Base-by-base conservation (phyloP, 257 asterid species). In the Euphrasia confusa region DNA sequence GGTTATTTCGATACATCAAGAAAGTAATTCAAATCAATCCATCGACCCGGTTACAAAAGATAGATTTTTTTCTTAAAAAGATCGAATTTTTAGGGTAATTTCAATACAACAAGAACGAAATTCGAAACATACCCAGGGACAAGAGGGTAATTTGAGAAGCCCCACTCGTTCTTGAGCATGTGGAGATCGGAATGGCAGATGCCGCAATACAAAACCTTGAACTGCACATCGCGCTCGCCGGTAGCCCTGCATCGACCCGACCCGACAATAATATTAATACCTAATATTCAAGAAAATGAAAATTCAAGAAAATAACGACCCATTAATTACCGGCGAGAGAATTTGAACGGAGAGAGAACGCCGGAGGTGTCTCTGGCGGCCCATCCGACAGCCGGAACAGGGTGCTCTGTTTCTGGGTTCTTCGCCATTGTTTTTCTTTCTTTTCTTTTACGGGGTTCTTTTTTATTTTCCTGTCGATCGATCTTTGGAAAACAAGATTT, bases 331-430 rank as follows among this genome's bases (percentile, higher is more conserved):
- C 89, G 82, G 68, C 85, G 82, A 52, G 81, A 74, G 73, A 84
- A 82, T 56, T 70, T 58, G 70, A 80, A 80, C 24, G 89, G 84
- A 2, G 82, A 69, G 28, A 82, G 71, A 37, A 72, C 54, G 15
- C 94, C 87, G 40, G 89, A 85, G 64, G 74, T 8, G 59, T 82
- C 94, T 4, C 49, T 76, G 13, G 94, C 85, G 37, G 89, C 89
- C 81, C 76, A 82, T 12, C 94, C 94, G 42, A 78, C 76, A 59
- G 82, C 86, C 60, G 14, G 18, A 12, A 47, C 18, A 5, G 53
- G 18, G 18, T 47, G 53, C 53, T 47, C 53, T 47, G 53, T 47
- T 47, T 47, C 53, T 47, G 53, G 53, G 18, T 13, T 47, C n/a
- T 47, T 47, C 53, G 53, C 53, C 53, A 47, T 47, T 47, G 53